Conservation (phyloP, 805 yeast genomes). For the Saccharomycopsis amapae region DNA sequence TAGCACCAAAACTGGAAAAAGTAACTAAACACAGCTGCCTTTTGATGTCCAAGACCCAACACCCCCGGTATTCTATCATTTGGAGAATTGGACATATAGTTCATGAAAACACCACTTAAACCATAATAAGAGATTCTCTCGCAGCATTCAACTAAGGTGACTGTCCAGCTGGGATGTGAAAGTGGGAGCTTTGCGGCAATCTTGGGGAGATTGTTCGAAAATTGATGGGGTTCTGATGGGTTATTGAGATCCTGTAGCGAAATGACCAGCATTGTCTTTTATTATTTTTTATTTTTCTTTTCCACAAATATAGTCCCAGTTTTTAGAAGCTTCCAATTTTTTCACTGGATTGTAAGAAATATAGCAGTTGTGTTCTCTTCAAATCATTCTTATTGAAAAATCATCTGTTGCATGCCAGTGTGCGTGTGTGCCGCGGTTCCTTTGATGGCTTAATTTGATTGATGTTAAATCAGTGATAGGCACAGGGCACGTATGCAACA, state of each 20-base stretch:
- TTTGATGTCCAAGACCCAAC: constrained; percentile 49
- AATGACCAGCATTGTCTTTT: too few relatives aligned
- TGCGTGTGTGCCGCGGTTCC: too few relatives aligned
- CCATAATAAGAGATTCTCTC: constrained; percentile 83
- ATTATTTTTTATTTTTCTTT: too few relatives aligned
- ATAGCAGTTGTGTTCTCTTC: too few relatives aligned
- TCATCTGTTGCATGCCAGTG: too few relatives aligned
- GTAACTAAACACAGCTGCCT: constrained; percentile 67
- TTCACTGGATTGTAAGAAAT: too few relatives aligned
- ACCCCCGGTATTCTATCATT: constrained; percentile 40
- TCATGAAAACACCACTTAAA: constrained; percentile 66
- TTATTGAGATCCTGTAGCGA: neutral
- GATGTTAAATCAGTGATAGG: too few relatives aligned
- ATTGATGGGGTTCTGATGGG: neutral
- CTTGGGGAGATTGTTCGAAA: neutral
- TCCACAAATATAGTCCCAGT: too few relatives aligned
- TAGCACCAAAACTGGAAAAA: constrained; percentile 81
- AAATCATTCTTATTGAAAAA: too few relatives aligned
- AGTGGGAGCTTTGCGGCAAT: constrained; percentile 4
- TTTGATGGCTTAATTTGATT: too few relatives aligned
- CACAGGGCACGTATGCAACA: too few relatives aligned
- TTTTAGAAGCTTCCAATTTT: too few relatives aligned
- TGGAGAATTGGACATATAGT: constrained; percentile 60
- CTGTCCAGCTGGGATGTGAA: constrained; percentile 36
- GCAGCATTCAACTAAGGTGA: constrained; percentile 67